Evolutionary conservation across 2,329 filamentous ascomycete species (phyloP).

Genomic region (Sarocladiaceae sp.): DNA sequence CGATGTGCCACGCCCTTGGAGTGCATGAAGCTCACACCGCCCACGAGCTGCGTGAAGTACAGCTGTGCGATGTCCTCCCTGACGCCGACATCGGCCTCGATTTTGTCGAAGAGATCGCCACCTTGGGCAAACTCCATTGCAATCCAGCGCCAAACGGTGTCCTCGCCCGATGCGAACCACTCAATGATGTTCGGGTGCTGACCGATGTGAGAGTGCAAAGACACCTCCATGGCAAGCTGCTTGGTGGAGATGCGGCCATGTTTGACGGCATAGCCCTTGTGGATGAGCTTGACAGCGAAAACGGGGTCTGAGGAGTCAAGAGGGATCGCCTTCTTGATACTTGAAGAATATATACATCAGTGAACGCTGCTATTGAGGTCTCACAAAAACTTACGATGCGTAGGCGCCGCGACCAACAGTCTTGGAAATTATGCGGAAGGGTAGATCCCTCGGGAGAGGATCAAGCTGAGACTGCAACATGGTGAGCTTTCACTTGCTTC

Average conservation of each 20-base stretch:
- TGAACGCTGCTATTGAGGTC: conserved; percentile 13
- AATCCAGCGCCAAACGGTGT: conserved; percentile 89
- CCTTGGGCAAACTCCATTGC: conserved; percentile 96
- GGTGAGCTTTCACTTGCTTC: conserved; percentile 8
- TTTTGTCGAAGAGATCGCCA: conserved; percentile 97
- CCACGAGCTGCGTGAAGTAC: conserved; percentile 89
- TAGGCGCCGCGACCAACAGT: conserved; percentile 97
- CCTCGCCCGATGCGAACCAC: conserved; percentile 85
- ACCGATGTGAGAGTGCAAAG: conserved; percentile 82
- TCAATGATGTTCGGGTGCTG: conserved; percentile 92
- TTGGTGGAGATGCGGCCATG: conserved; percentile 85
- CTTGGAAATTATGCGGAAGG: conserved; percentile 92
- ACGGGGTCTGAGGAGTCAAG: conserved; percentile 64
- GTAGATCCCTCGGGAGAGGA: conserved; percentile 77
- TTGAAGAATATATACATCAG: conserved; percentile 33
- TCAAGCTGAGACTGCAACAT: conserved; percentile 81
- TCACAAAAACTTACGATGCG: conserved; percentile 68
- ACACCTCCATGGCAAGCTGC: conserved; percentile 88
- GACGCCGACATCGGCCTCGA: conserved; percentile 96
- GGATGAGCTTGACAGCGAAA: conserved; percentile 97
- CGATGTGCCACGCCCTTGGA: conserved; percentile 92
- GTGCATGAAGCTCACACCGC: conserved; percentile 92
- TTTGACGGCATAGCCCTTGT: conserved; percentile 89
- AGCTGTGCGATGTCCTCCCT: conserved; percentile 91
- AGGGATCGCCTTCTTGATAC: conserved; percentile 90